A percentile compares a stretch with the other conserved stretches of the same genome.
phyloP scores from a whole-genome alignment of 768 basidiomycete genomes.

The Boletus rubescentipes region DNA sequence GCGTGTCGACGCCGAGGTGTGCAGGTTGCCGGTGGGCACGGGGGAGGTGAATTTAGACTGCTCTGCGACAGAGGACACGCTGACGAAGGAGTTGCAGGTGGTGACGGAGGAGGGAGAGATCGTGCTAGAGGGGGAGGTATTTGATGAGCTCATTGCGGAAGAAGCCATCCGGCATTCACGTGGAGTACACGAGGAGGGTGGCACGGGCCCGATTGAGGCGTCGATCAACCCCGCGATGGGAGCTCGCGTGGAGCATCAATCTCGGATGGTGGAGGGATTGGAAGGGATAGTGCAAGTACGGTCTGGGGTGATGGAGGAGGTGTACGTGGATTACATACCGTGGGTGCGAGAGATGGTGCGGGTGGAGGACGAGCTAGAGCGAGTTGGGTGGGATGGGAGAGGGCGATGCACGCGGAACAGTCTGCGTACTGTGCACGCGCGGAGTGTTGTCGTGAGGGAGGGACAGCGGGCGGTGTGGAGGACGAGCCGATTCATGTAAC shows the following conservation, averaged over 20 bases:
- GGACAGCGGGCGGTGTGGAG: constrained; percentile 36
- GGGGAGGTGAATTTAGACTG: constrained; percentile 39
- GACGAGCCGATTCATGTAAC: constrained; percentile 27
- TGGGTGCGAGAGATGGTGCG: constrained; percentile 62
- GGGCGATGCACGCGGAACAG: constrained; percentile 63
- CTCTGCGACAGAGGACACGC: background rate
- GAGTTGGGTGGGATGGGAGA: constrained; percentile 36
- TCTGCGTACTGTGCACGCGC: constrained; percentile 40
- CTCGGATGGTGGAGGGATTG: constrained; percentile 45
- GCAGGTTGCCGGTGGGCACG: constrained; percentile 33
- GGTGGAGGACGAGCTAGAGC: constrained; percentile 53
- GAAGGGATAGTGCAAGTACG: constrained; percentile 45
- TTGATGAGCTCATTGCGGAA: constrained; percentile 49
- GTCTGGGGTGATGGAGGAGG: constrained; percentile 40
- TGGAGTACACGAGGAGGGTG: constrained; percentile 36
- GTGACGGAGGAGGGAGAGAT: constrained; percentile 53
- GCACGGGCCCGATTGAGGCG: constrained; percentile 32
- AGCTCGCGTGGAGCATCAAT: constrained; percentile 46
- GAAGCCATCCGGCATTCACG: constrained; percentile 49
- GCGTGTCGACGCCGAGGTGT: constrained; percentile 52
- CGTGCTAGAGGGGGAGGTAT: constrained; percentile 36
- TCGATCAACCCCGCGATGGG: constrained; percentile 37
- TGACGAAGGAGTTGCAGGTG: constrained; percentile 18
- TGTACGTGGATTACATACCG: constrained; percentile 71
- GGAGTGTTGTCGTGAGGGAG: constrained; percentile 42